phyloP scores from a whole-genome alignment of 257 asterid genomes.

The Przewalskia tangutica region DNA sequence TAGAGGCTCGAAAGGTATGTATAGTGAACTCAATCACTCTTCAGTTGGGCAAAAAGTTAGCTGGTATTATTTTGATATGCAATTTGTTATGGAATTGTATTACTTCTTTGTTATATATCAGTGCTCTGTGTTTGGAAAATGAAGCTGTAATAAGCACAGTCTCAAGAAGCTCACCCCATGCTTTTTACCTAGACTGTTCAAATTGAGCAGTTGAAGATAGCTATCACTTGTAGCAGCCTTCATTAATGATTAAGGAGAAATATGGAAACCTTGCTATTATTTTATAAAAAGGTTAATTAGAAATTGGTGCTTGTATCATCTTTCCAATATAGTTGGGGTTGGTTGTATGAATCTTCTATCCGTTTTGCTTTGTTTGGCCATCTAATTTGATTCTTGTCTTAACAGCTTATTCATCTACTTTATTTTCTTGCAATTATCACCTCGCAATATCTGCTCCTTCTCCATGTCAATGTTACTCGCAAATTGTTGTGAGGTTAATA shows the following conservation, averaged over 20 bases:
- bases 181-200: background rate
- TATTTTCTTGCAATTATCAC: background rate
- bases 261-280: background rate
- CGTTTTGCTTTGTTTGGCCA: background rate
- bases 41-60: no score
- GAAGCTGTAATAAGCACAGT: background rate
- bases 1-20: no score
- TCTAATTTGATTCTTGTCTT: background rate
- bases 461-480: background rate
- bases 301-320: background rate
- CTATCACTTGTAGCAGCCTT: background rate
- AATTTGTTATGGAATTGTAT: no score
- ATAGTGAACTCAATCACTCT: background rate
- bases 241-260: background rate
- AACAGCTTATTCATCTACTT: background rate
- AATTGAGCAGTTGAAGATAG: background rate
- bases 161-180: background rate
- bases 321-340: background rate
- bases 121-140: no score
- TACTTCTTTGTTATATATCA: no score
- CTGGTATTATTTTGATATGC: no score
- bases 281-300: background rate
- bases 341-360: background rate
- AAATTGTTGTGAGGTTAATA: background rate
- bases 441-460: background rate